Percentiles rank a stretch among this genome's conserved stretches.
phyloP scores from a whole-genome alignment of 108 stramenopile species.

The Craspedostauros australis region DNA sequence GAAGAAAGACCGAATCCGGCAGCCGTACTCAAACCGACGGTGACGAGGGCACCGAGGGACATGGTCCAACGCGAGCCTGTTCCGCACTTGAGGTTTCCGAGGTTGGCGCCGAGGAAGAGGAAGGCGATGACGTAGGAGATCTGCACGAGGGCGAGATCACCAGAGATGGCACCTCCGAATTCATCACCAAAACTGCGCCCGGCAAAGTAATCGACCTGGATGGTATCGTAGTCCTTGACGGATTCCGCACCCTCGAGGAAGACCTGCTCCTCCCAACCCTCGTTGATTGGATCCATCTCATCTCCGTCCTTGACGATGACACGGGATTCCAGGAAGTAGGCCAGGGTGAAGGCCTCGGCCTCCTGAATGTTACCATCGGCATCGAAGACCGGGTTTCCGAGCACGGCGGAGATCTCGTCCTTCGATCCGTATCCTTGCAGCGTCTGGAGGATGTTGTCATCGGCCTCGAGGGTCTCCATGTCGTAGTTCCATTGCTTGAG shows the following conservation, averaged over 20 bases:
- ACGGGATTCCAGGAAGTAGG: slow-evolving; percentile 56
- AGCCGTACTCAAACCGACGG: slow-evolving; percentile 54
- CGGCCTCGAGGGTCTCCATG: slow-evolving; percentile 34
- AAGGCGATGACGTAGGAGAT: slow-evolving; percentile 49
- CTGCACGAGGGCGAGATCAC: slow-evolving; percentile 43
- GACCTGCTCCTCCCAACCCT: slow-evolving; percentile 45
- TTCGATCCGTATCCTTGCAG: slow-evolving; percentile 34
- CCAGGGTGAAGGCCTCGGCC: slow-evolving; percentile 46
- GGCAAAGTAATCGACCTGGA: slow-evolving; percentile 42
- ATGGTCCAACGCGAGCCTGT: slow-evolving; percentile 54
- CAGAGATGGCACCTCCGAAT: slow-evolving; percentile 60
- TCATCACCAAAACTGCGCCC: slow-evolving; percentile 58
- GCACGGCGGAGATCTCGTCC: slow-evolving; percentile 39
- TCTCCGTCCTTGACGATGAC: slow-evolving; percentile 25
- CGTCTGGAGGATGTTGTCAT: slow-evolving; percentile 43
- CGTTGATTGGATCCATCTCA: slow-evolving; percentile 37
- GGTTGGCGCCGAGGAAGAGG: slow-evolving; percentile 43
- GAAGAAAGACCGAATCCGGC: slow-evolving; percentile 70
- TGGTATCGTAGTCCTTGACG: slow-evolving; percentile 3
- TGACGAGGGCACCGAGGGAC: slow-evolving; percentile 35
- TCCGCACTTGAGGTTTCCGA: slow-evolving; percentile 49
- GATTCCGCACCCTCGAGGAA: slow-evolving; percentile 20
- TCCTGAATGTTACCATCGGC: slow-evolving; percentile 18
- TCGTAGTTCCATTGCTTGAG: slow-evolving; percentile 67
- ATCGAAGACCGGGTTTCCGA: slow-evolving; percentile 44